Conservation (phyloP, 2,329 filamentous ascomycete species). For the Claviceps arundinis region DNA sequence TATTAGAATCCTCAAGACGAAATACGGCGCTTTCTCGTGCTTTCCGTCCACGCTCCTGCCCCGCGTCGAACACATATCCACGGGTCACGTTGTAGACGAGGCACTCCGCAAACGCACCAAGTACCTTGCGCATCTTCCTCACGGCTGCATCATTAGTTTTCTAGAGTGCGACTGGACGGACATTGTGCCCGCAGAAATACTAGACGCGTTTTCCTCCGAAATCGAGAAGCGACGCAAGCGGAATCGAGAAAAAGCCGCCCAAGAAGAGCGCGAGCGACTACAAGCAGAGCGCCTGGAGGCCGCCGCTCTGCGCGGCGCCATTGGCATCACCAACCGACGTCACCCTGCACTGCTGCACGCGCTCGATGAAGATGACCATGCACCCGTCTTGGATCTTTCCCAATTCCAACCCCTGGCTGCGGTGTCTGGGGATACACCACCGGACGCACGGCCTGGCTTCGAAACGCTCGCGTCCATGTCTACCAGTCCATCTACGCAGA, state of each 20-base stretch:
- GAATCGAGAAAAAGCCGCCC: slow-evolving; percentile 69
- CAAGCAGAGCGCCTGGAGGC: slow-evolving; percentile 72
- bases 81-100: slow-evolving; percentile 78
- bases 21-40: slow-evolving; percentile 67
- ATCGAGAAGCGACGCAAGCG: slow-evolving; percentile 63
- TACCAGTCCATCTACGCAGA: slow-evolving; percentile 61
- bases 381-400: slow-evolving; percentile 34
- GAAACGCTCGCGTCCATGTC: slow-evolving; percentile 62
- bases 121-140: slow-evolving; percentile 74
- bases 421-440: slow-evolving; percentile 37
- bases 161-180: slow-evolving; percentile 93
- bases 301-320: slow-evolving; percentile 46
- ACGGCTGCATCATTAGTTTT: slow-evolving; percentile 84
- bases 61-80: slow-evolving; percentile 77
- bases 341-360: slow-evolving; percentile 18
- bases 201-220: slow-evolving; percentile 65
- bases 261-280: slow-evolving; percentile 74
- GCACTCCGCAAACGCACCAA: slow-evolving; percentile 70
- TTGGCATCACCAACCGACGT: slow-evolving; percentile 22
- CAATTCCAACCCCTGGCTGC: slow-evolving; percentile 53
- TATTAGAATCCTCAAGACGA: slow-evolving; percentile 81
- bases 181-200: slow-evolving; percentile 59
- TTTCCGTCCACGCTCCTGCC: slow-evolving; percentile 82
- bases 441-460: slow-evolving; percentile 47
- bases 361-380: slow-evolving; percentile 22